Conservation (phyloP, 345 rosid genomes). For the Citrus glauca region DNA sequence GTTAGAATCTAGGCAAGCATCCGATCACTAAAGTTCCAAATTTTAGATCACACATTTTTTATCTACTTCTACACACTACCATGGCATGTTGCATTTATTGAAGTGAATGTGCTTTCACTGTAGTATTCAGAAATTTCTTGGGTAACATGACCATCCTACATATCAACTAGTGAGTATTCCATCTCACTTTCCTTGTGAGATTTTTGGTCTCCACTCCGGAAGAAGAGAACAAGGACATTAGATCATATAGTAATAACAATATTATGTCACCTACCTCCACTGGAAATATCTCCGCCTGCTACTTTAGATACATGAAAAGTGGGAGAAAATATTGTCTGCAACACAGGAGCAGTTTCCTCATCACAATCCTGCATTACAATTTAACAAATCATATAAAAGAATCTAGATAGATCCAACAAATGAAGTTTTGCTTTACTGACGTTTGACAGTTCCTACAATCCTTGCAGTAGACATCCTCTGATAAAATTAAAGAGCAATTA, state of each 20-base stretch:
- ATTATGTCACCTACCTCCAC: conserved; percentile 36
- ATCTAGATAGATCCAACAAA: neutral
- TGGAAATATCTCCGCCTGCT: conserved; percentile 29
- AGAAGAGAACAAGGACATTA: conserved; percentile 8
- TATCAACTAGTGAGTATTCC: conserved; percentile 18
- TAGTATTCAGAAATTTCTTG: conserved; percentile 19
- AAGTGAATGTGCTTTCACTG: conserved; percentile 18
- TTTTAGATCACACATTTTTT: conserved; percentile 28
- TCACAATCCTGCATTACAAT: conserved; percentile 35
- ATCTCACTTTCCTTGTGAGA: conserved; percentile 20
- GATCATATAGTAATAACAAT: neutral
- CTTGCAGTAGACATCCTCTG: neutral
- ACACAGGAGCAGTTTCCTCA: conserved; percentile 27
- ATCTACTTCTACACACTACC: conserved; percentile 24
- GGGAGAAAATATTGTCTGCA: conserved; percentile 63
- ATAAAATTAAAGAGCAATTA: neutral
- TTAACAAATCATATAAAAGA: conserved; percentile 12
- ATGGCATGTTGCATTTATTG: conserved; percentile 11
- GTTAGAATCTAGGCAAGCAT: conserved; percentile 38
- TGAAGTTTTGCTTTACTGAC: neutral
- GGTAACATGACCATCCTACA: conserved; percentile 19
- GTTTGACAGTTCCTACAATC: neutral
- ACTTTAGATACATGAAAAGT: conserved; percentile 45
- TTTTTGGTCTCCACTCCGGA: conserved; percentile 29
- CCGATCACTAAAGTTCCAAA: conserved; percentile 28